Conservation (phyloP, 805 yeast species). For the Wickerhamiella azymoides region DNA sequence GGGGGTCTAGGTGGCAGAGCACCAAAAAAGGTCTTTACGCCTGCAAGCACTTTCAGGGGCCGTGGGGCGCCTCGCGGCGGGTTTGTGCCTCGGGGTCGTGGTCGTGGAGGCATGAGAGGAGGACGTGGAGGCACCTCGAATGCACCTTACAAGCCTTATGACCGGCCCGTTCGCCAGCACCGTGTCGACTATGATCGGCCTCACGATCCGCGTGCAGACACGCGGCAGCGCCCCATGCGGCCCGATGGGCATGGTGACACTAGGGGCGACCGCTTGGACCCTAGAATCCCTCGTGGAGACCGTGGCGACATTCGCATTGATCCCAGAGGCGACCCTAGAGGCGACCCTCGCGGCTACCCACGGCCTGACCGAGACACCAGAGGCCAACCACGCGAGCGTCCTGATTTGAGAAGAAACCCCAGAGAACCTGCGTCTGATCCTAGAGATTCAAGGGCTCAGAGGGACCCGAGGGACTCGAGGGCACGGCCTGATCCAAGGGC, state of each 20-base stretch:
- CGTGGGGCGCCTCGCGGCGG: background rate
- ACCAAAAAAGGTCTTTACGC: background rate
- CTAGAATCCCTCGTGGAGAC: too few species aligned
- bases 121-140: background rate
- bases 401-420: too few species aligned
- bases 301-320: too few species aligned
- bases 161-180: background rate
- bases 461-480: background rate
- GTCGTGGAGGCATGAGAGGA: background rate
- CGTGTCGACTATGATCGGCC: background rate
- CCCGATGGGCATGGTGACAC: too few species aligned
- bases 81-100: background rate
- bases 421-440: too few species aligned
- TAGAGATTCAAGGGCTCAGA: too few species aligned
- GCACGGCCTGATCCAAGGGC: background rate
- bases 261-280: too few species aligned
- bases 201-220: background rate
- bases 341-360: too few species aligned
- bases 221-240: background rate
- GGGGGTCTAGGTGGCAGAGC: constrained; percentile 87
- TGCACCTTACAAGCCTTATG: background rate
- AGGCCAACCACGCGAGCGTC: too few species aligned
- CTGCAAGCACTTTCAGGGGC: background rate
- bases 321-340: background rate
- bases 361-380: too few species aligned